Percentiles rank a stretch among this genome's conserved stretches.
Evolutionary conservation across 2,329 filamentous ascomycete genomes (phyloP).

Genomic region (Esteya vermicola): DNA sequence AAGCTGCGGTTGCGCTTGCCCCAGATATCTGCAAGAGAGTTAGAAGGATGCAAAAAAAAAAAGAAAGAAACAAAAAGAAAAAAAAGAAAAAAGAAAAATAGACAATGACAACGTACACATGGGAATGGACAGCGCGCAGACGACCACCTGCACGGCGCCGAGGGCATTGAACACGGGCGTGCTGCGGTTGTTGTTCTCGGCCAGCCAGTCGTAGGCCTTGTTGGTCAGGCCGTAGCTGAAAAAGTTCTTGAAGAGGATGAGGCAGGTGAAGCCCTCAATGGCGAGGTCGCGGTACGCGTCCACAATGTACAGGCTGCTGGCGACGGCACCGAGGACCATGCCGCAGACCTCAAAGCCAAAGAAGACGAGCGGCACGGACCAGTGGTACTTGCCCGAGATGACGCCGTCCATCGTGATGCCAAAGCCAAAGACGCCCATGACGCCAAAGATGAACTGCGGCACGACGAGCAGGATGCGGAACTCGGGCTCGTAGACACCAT

Average conservation of each 20-base stretch:
- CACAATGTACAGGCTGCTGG: slow-evolving; percentile 75
- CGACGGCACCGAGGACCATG: slow-evolving; percentile 85
- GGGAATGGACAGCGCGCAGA: slow-evolving; percentile 63
- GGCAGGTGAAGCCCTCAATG: slow-evolving; percentile 77
- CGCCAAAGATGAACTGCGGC: slow-evolving; percentile 66
- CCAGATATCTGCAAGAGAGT: slow-evolving; percentile 64
- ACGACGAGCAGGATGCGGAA: slow-evolving; percentile 74
- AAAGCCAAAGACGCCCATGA: slow-evolving; percentile 72
- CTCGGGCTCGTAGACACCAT: slow-evolving; percentile 79
- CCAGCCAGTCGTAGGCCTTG: slow-evolving; percentile 73
- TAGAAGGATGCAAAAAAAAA: too few species aligned
- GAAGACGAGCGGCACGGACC: slow-evolving; percentile 64
- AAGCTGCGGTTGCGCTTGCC: slow-evolving; percentile 66
- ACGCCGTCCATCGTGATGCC: slow-evolving; percentile 56
- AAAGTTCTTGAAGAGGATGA: slow-evolving; percentile 89
- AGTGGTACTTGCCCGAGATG: slow-evolving; percentile 42
- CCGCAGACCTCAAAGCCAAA: slow-evolving; percentile 74
- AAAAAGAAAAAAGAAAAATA: not conserved
- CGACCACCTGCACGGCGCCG: slow-evolving; percentile 59
- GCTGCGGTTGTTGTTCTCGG: slow-evolving; percentile 42
- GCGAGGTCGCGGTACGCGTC: slow-evolving; percentile 80
- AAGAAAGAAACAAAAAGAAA: too few species aligned
- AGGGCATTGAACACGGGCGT: slow-evolving; percentile 50
- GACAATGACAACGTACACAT: slow-evolving; percentile 52
- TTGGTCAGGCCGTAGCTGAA: slow-evolving; percentile 80